A percentile compares a stretch with the other conserved stretches of the same genome.
Evolutionary conservation across 192 early-diverging fungal species (phyloP).

Genomic region (Umbelopsis ramanniana): DNA sequence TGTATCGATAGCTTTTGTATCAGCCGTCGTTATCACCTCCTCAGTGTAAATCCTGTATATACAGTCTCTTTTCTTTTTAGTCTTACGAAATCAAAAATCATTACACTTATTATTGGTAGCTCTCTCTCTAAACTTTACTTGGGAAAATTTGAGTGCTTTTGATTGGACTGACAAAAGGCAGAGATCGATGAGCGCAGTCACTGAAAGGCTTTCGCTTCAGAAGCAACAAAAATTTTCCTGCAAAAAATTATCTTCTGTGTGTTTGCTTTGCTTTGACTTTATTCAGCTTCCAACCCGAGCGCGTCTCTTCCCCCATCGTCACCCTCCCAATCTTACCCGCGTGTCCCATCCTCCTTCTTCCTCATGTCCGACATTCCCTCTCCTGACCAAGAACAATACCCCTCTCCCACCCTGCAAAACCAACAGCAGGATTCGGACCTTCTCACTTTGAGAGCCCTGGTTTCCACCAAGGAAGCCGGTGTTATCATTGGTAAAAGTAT

Average conservation of each 20-base stretch:
- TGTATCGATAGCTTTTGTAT: no score
- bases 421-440: slow-evolving; percentile 51
- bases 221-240: slow-evolving; percentile 22
- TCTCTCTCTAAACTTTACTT: no score
- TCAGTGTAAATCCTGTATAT: no score
- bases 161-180: not conserved
- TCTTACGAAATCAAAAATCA: no score
- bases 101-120: no score
- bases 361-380: slow-evolving; percentile 17
- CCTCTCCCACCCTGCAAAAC: slow-evolving; percentile 18
- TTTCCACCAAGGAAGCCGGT: slow-evolving; percentile 93
- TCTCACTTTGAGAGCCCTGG: slow-evolving; percentile 85
- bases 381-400: slow-evolving; percentile 37
- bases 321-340: slow-evolving; percentile 21
- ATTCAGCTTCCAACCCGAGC: slow-evolving; percentile 8
- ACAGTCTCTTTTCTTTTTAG: no score
- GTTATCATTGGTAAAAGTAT: slow-evolving; percentile 69
- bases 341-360: slow-evolving; percentile 22
- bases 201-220: not conserved
- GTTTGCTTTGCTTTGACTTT: slow-evolving; percentile 2
- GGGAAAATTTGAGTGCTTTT: no score
- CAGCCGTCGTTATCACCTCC: no score
- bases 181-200: slow-evolving; percentile 7
- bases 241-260: slow-evolving; percentile 17
- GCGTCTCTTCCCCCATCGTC: slow-evolving; percentile 16